Evolutionary conservation across 2,329 filamentous ascomycete species (phyloP), one percentile per base, ranked within the genome.

Genomic region (Ophiostoma quercus): DNA sequence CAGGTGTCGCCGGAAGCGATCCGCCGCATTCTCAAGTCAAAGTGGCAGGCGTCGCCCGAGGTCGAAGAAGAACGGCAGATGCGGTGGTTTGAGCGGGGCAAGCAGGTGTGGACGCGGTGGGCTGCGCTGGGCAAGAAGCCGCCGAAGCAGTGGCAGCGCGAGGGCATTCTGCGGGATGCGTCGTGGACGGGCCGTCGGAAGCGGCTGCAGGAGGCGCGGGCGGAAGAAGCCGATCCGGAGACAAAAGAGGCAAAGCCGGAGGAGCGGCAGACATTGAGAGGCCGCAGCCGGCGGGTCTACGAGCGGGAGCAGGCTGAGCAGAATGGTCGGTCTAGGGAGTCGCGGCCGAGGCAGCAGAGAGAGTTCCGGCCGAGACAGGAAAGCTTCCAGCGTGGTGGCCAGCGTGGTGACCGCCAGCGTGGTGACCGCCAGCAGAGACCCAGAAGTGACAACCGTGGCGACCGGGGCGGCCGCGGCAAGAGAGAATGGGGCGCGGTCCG

Each of bases 1-100:
- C 84, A 93, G 78, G 84, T 97, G n/a, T 93, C 92, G 0, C 84
- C 91, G 2, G 95, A 99, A 77, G 92, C 89, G 0, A 91, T 98
- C 71, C 88, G 94, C 12, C 87, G 95, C 47, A 96, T 99, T 68
- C 81, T 99, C 72, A 92, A 87, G 81, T 87, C 86, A 77, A 93
- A 92, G 71, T 95, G 92, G 89, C 79, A 80, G 75, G 88, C 91
- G 3, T 82, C 77, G 8, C 76, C 83, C 37, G 82, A 84, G 34
- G 85, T 89, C 75, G 85, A 88, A 72, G 77, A 83, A 71, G 80
- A 84, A 2, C 83, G 88, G 69, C 85, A 88, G 76, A 79, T 81
- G 74, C 81, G 88, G 32, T 90, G 88, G 88, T 84, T 85, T 75
- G 82, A 82, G 22, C 82, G 88, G 68, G 88, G 88, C 71, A 83